Conservation (phyloP, 306 rosid species). For the Oemleria cerasiformis region DNA sequence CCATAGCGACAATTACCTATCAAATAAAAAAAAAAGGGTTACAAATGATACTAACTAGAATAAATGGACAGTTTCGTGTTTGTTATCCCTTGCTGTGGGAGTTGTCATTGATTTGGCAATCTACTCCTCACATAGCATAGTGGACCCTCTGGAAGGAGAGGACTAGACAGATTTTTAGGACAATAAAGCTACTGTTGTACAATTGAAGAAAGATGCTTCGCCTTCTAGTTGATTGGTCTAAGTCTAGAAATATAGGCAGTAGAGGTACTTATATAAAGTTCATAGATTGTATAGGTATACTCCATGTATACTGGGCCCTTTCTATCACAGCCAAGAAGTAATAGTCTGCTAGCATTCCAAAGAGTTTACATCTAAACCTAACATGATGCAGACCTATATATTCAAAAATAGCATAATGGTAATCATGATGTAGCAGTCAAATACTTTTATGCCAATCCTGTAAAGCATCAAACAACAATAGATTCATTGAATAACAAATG, state of each 20-base stretch:
- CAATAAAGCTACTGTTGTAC: background rate
- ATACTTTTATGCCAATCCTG: background rate
- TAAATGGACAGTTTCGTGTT: background rate
- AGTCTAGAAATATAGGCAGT: background rate
- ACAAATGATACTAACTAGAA: background rate
- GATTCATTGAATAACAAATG: constrained; percentile 11
- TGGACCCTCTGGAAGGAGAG: background rate
- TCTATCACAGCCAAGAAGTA: constrained; percentile 5
- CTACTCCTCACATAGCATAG: background rate
- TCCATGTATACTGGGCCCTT: background rate
- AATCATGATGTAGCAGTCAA: background rate
- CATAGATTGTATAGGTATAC: background rate
- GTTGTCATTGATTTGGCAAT: background rate
- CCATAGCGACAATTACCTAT: constrained; percentile 83
- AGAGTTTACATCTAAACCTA: background rate
- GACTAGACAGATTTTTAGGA: background rate
- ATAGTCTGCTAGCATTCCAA: background rate
- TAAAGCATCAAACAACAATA: constrained; percentile 4
- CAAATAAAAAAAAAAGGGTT: constrained; percentile 6
- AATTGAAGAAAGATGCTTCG: background rate
- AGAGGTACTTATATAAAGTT: background rate
- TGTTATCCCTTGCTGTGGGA: background rate
- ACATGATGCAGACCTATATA: background rate
- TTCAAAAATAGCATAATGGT: constrained; percentile 1
- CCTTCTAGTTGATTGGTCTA: background rate